Conservation (phyloP, 768 basidiomycete species). For the Kwoniella pini region DNA sequence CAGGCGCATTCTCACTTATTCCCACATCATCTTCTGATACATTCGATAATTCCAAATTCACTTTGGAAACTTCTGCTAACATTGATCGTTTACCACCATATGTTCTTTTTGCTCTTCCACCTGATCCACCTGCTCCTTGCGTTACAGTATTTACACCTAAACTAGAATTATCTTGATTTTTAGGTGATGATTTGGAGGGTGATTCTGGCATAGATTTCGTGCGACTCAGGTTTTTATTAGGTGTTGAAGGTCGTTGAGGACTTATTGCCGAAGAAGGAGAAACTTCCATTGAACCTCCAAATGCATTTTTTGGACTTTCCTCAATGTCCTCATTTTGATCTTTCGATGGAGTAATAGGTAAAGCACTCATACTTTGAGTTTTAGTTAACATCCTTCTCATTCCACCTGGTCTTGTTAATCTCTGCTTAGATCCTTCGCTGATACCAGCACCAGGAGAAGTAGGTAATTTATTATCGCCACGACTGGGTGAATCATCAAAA, state of each 20-base stretch:
- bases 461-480: too few relatives aligned
- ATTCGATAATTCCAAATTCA: slow-evolving; percentile 4
- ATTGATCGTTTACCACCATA: slow-evolving; percentile 33
- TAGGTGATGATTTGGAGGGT: slow-evolving; percentile 12
- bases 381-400: slow-evolving; percentile 40
- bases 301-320: slow-evolving; percentile 4
- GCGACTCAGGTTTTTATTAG: slow-evolving; percentile 7
- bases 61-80: slow-evolving; percentile 20
- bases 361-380: slow-evolving; percentile 34
- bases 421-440: neutral
- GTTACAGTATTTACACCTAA: neutral
- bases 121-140: slow-evolving; percentile 6
- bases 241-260: slow-evolving; percentile 10
- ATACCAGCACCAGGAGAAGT: neutral
- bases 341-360: slow-evolving; percentile 7
- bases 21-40: neutral
- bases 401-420: slow-evolving; percentile 17
- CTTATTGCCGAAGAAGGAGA: neutral
- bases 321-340: neutral
- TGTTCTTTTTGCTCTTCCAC: slow-evolving; percentile 34
- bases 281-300: neutral
- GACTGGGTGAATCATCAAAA: slow-evolving; percentile 10
- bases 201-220: slow-evolving; percentile 23
- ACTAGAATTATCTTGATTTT: neutral
- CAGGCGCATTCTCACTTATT: neutral